Conservation (phyloP, 2,329 filamentous ascomycete species). For the Fusarium sulawesiense region DNA sequence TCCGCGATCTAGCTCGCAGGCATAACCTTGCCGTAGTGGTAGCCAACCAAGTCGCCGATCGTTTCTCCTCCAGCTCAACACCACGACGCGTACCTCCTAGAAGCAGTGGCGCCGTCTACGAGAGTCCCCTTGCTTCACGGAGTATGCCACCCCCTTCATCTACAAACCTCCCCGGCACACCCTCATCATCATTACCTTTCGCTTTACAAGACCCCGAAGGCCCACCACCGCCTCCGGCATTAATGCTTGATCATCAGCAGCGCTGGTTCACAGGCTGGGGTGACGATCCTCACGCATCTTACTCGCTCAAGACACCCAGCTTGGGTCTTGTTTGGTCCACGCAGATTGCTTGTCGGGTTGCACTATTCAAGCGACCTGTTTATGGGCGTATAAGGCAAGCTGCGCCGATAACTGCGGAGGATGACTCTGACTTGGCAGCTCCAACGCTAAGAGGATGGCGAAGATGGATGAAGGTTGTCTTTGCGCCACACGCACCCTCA, state of each 20-base stretch:
- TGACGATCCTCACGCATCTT: slow-evolving; percentile 66
- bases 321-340: slow-evolving; percentile 92
- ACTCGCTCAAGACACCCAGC: slow-evolving; percentile 80
- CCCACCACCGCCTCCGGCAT: slow-evolving; percentile 59
- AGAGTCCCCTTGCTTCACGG: slow-evolving; percentile 63
- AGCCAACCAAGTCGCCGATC: slow-evolving; percentile 94
- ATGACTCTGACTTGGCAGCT: slow-evolving; percentile 56
- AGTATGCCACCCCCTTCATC: slow-evolving; percentile 51
- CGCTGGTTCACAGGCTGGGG: slow-evolving; percentile 97
- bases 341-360: slow-evolving; percentile 85
- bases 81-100: slow-evolving; percentile 39
- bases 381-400: slow-evolving; percentile 54
- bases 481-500: slow-evolving; percentile 78
- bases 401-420: slow-evolving; percentile 52
- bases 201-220: slow-evolving; percentile 45
- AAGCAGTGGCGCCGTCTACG: slow-evolving; percentile 50
- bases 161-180: slow-evolving; percentile 49
- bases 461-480: slow-evolving; percentile 89
- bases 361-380: slow-evolving; percentile 78
- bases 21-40: slow-evolving; percentile 87
- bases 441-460: slow-evolving; percentile 70
- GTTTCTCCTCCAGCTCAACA: slow-evolving; percentile 64
- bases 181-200: slow-evolving; percentile 56
- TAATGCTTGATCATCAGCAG: slow-evolving; percentile 89
- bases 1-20: slow-evolving; percentile 79